Evolutionary conservation across 2,329 filamentous ascomycete genomes (phyloP).

Genomic region (Colletotrichum cereale): DNA sequence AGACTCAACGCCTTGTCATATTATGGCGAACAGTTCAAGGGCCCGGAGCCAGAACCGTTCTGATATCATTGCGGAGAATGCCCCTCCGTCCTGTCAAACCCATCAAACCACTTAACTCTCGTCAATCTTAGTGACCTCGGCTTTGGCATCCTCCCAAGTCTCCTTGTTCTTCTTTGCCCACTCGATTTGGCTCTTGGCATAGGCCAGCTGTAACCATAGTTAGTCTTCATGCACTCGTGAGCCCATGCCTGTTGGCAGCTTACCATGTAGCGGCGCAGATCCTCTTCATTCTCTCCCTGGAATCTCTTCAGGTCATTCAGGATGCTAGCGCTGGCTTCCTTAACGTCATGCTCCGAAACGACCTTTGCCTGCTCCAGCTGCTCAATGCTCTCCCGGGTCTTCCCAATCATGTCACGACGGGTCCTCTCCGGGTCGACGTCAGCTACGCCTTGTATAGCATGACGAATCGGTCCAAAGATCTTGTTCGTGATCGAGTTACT

Average conservation of each 20-base stretch:
- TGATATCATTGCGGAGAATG: slow-evolving; percentile 28
- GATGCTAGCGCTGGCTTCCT: slow-evolving; percentile 89
- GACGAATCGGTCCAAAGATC: slow-evolving; percentile 94
- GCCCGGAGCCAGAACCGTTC: slow-evolving; percentile 7
- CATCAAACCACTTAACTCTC: slow-evolving; percentile 57
- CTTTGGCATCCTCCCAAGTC: slow-evolving; percentile 91
- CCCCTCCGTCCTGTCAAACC: background rate
- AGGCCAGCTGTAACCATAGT: slow-evolving; percentile 75
- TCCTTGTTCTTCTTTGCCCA: slow-evolving; percentile 94
- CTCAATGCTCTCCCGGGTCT: slow-evolving; percentile 88
- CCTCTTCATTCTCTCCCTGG: slow-evolving; percentile 95
- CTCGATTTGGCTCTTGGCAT: slow-evolving; percentile 91
- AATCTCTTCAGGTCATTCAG: slow-evolving; percentile 92
- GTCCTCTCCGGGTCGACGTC: slow-evolving; percentile 96
- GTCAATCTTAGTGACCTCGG: slow-evolving; percentile 90
- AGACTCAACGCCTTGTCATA: slow-evolving; percentile 35
- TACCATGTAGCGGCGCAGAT: slow-evolving; percentile 96
- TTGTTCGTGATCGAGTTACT: slow-evolving; percentile 93
- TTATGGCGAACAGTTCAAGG: slow-evolving; percentile 28
- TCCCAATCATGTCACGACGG: slow-evolving; percentile 91
- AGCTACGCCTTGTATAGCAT: slow-evolving; percentile 95
- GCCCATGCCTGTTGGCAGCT: slow-evolving; percentile 50
- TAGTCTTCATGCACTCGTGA: background rate
- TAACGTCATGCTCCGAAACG: slow-evolving; percentile 90
- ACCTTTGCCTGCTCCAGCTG: slow-evolving; percentile 92